phyloP scores from a whole-genome alignment of 2,329 filamentous ascomycete genomes.

The Cephalotrichum gorgonifer region DNA sequence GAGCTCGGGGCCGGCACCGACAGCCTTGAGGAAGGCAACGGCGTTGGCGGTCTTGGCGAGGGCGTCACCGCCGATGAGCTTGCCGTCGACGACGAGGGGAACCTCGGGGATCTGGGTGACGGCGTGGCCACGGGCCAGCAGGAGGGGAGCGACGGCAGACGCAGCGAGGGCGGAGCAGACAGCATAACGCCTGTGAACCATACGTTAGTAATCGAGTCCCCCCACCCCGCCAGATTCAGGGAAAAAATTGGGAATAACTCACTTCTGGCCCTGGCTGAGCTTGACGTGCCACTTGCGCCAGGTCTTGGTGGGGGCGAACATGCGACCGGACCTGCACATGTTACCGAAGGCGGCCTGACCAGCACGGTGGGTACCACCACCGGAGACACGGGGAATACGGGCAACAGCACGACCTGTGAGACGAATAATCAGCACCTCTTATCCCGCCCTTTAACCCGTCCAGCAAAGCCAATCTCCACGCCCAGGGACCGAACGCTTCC shows the following conservation, averaged over 20 bases:
- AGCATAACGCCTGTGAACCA: slow-evolving; percentile 72
- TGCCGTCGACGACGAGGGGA: slow-evolving; percentile 89
- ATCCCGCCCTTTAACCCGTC: neutral
- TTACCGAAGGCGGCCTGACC: slow-evolving; percentile 99
- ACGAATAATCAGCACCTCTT: neutral
- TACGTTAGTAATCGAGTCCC: slow-evolving; percentile 13
- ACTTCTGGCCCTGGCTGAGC: slow-evolving; percentile 99
- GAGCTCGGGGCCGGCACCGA: slow-evolving; percentile 83
- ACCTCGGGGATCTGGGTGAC: slow-evolving; percentile 89
- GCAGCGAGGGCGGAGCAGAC: slow-evolving; percentile 95
- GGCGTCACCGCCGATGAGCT: slow-evolving; percentile 69
- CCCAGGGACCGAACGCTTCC: neutral
- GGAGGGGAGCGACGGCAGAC: slow-evolving; percentile 86
- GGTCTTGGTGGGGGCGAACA: slow-evolving; percentile 99
- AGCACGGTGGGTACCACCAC: slow-evolving; percentile 99
- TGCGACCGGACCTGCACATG: slow-evolving; percentile 99
- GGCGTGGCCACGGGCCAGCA: slow-evolving; percentile 95
- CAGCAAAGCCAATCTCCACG: neutral
- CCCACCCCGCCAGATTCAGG: slow-evolving; percentile 5
- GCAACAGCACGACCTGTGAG: slow-evolving; percentile 85
- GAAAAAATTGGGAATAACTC: slow-evolving; percentile 22
- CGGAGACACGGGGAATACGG: slow-evolving; percentile 99
- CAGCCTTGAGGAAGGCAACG: slow-evolving; percentile 75
- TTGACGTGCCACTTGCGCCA: slow-evolving; percentile 99
- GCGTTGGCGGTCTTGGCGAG: slow-evolving; percentile 84